Evolutionary conservation across 2,329 filamentous ascomycete genomes (phyloP).

Genomic region (Paramyrothecium sp.): DNA sequence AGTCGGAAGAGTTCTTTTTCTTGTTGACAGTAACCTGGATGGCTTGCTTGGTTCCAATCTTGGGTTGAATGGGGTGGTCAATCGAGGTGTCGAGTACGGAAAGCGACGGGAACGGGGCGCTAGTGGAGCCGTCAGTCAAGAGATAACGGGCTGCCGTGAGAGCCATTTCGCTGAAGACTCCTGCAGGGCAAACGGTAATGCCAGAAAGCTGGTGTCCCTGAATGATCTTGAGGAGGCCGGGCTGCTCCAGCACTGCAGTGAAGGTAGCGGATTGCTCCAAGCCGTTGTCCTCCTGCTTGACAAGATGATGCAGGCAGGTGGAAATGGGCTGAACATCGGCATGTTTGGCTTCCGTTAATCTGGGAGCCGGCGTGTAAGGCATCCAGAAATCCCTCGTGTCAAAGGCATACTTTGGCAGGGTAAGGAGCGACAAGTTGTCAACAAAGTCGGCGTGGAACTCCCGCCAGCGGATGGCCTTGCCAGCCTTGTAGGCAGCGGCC

Average conservation of each 20-base stretch:
- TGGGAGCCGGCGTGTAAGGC: conserved; percentile 37
- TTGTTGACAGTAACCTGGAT: not conserved
- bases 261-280: not conserved
- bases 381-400: conserved; percentile 70
- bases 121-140: not conserved
- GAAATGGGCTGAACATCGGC: not conserved
- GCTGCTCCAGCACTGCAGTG: not conserved
- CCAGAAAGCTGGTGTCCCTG: not conserved
- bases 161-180: not conserved
- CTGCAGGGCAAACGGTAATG: not conserved
- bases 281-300: not conserved
- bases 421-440: conserved; percentile 44
- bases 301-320: not conserved
- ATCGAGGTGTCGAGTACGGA: not conserved
- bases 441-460: conserved; percentile 58
- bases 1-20: not conserved
- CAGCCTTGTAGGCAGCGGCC: conserved; percentile 55
- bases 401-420: conserved; percentile 67
- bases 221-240: not conserved
- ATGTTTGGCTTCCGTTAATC: not conserved
- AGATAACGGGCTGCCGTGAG: not conserved
- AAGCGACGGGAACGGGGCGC: not conserved
- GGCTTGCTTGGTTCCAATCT: not conserved
- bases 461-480: conserved; percentile 65
- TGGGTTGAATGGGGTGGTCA: not conserved